Conservation (phyloP, 352 stramenopile genomes). For the Peronospora tabacina region DNA sequence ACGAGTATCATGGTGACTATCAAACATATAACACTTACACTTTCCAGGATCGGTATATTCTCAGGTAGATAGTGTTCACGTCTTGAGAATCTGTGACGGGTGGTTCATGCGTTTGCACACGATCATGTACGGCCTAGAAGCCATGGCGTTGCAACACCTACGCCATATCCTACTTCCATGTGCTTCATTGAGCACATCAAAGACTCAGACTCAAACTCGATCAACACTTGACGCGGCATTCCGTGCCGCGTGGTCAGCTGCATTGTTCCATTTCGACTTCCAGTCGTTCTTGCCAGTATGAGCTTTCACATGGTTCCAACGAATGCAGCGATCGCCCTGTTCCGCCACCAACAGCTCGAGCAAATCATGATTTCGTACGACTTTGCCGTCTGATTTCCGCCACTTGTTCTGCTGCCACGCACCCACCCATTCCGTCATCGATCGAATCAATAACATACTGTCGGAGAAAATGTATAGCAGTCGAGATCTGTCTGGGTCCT, state of each 20-base stretch:
- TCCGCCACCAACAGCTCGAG: slow-evolving; percentile 38
- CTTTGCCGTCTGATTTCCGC: slow-evolving; percentile 45
- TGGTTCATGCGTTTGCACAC: too few species aligned
- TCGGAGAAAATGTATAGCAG: slow-evolving; percentile 71
- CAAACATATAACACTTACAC: too few species aligned
- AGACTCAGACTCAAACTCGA: not conserved
- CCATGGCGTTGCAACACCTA: too few species aligned
- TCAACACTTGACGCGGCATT: slow-evolving; percentile 24
- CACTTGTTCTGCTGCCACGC: slow-evolving; percentile 58
- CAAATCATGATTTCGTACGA: too few species aligned
- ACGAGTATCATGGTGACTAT: too few species aligned
- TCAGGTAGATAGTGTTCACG: too few species aligned
- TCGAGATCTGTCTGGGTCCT: slow-evolving; percentile 27
- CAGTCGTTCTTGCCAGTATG: slow-evolving; percentile 52
- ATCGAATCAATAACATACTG: slow-evolving; percentile 71
- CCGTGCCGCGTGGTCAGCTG: slow-evolving; percentile 44
- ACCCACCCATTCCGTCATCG: slow-evolving; percentile 68
- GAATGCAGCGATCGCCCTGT: slow-evolving; percentile 36
- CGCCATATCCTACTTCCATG: too few species aligned
- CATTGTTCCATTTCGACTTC: slow-evolving; percentile 71
- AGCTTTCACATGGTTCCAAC: slow-evolving; percentile 64
- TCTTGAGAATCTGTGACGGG: too few species aligned
- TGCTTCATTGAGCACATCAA: not conserved
- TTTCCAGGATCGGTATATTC: too few species aligned
- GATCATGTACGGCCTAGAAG: too few species aligned